These are phyloP conservation scores for Cladophialophora exuberans DNA, from an alignment of 2,329 filamentous ascomycete genomes.

Conservation along the genomic window DNA sequence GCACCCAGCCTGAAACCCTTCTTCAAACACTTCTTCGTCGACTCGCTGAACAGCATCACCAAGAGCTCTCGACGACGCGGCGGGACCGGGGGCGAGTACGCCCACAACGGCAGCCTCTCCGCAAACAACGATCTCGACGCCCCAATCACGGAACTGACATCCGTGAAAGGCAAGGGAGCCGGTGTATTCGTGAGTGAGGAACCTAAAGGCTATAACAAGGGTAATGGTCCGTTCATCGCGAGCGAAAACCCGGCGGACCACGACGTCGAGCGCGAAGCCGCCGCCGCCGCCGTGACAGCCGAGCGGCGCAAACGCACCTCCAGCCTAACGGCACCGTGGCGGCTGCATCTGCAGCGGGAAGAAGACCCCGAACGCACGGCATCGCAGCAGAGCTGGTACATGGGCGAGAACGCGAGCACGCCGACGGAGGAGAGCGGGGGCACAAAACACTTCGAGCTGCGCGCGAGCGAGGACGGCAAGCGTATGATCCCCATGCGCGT, in stretches of 20 bases:
- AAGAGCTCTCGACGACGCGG: conserved; percentile 11
- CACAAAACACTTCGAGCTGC: conserved; percentile 81
- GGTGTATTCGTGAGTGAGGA: not conserved
- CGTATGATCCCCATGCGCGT: conserved; percentile 31
- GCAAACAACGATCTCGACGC: no score
- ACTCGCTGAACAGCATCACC: conserved; percentile 19
- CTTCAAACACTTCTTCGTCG: conserved; percentile 28
- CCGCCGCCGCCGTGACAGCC: no score
- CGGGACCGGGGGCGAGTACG: not conserved
- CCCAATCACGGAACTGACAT: not conserved
- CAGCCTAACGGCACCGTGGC: not conserved
- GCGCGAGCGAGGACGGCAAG: conserved; percentile 25
- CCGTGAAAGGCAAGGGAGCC: not conserved
- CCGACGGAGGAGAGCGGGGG: conserved; percentile 42
- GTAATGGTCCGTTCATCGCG: no score
- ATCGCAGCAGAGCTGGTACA: conserved; percentile 17
- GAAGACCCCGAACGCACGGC: conserved; percentile 7
- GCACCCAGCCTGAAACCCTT: conserved; percentile 38
- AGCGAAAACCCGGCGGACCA: no score
- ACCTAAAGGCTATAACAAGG: conserved; percentile 7
- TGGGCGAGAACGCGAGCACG: conserved; percentile 52
- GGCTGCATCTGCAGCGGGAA: not conserved
- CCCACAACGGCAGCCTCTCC: not conserved
- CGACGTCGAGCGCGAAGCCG: no score
- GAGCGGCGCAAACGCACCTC: conserved; percentile 1